These are phyloP conservation scores for Aureobasidium uvarum DNA, from an alignment of 2,329 filamentous ascomycete species.

Conservation along the genomic window DNA sequence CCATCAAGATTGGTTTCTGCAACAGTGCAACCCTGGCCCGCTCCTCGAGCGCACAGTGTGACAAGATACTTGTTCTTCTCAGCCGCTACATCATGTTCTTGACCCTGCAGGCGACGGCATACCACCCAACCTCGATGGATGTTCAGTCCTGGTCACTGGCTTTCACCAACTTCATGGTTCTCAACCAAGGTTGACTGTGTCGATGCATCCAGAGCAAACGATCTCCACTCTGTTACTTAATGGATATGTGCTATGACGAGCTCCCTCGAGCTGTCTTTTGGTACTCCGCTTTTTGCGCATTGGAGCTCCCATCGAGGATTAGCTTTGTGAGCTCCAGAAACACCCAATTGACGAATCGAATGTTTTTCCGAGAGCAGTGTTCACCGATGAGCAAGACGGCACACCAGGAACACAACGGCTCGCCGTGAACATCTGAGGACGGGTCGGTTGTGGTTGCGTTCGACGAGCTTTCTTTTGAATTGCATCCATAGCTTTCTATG, in stretches of 20 bases:
- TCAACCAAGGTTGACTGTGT: not conserved
- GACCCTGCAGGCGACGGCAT: not conserved
- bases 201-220: not conserved
- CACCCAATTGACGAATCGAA: not conserved
- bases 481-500: not conserved
- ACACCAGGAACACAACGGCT: not conserved
- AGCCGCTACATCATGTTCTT: not conserved
- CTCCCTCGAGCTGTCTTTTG: not conserved
- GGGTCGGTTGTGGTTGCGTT: conserved; percentile 5
- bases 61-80: not conserved
- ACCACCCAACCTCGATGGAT: not conserved
- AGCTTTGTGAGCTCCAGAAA: not conserved
- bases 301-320: not conserved
- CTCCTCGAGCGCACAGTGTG: not conserved
- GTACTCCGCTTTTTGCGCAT: not conserved
- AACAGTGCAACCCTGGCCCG: not conserved
- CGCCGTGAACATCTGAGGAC: not conserved
- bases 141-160: not conserved
- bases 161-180: not conserved
- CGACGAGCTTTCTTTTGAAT: not conserved
- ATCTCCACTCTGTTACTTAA: conserved; percentile 11
- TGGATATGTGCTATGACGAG: conserved; percentile 16
- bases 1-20: not conserved
- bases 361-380: not conserved
- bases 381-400: not conserved